Base-by-base conservation (phyloP, 169 alveolate species). In the Cryptosporidium baileyi region DNA sequence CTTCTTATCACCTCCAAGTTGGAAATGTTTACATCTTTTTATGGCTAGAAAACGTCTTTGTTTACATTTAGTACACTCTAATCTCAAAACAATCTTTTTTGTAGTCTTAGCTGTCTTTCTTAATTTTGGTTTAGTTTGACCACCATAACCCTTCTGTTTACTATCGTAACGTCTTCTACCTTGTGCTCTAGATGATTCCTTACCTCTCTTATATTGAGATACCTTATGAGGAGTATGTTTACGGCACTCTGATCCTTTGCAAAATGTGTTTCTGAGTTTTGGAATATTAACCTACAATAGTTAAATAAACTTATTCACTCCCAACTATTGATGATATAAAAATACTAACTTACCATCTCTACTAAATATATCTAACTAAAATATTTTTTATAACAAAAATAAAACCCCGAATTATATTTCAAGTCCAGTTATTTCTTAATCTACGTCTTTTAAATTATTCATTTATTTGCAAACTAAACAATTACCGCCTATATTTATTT, bases 121-220 rank as follows among this genome's bases (percentile, higher is more conserved):
- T 95, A 97, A 96, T 88, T 97, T 95, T 54, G 99, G 99, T 92
- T 98, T 98, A 82, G 99, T 97, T 90, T 97, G 98, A 34, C 99
- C 99, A 54, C 99, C 99, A 90, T 95, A 98, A 80, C 99, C 99
- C 44, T 95, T 94, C 93, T 98, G 99, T 93, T 98, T 98, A 94
- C 92, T 94, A 94, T 97, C 99, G 95, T 98, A 98, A 89, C 99
- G 97, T 81, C 99, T 92, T 92, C 97, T 96, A 89, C 99, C 99
- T 94, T 96, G 98, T 45, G 97, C 98, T 82, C 91, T 93, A 54
- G 93, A 82, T 74, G 99, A 94, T 90, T 97, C 99, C 93, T 97
- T 97, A 81, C 99, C 98, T 82, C 96, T 97, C 96, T 96, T 97
- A 96, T 97, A 97, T 91, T 97, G 98, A 81, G 99, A 93, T 60